phyloP scores from a whole-genome alignment of 179 eudicot genomes.

The Drosera spatulata region DNA sequence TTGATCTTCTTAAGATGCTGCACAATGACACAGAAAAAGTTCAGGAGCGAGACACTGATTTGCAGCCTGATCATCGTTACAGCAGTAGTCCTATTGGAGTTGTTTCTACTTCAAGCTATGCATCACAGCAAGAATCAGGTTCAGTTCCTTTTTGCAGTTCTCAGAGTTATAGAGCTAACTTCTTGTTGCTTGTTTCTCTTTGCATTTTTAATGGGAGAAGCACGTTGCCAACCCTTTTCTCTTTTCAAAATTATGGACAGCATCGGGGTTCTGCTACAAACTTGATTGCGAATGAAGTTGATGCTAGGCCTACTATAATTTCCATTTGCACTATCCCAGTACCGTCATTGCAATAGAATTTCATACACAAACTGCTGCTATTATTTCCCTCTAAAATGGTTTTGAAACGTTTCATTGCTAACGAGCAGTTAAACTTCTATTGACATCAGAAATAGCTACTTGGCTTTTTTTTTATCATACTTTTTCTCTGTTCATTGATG shows the following conservation, averaged over 20 bases:
- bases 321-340: neutral
- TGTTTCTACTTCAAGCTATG: slow-evolving; percentile 18
- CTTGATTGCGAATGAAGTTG: too few relatives aligned
- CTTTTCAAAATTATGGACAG: too few relatives aligned
- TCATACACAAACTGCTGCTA: too few relatives aligned
- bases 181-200: neutral
- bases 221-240: neutral
- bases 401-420: too few relatives aligned
- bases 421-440: too few relatives aligned
- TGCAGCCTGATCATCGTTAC: slow-evolving; percentile 10
- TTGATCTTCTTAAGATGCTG: slow-evolving; percentile 22
- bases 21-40: neutral
- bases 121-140: slow-evolving; percentile 37
- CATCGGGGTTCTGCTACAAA: too few relatives aligned
- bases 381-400: too few relatives aligned
- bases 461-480: too few relatives aligned
- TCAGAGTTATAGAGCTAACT: neutral
- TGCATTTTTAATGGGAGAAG: neutral
- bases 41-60: neutral
- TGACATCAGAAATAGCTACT: too few relatives aligned
- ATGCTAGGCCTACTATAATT: neutral
- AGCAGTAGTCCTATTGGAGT: slow-evolving; percentile 16
- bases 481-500: too few relatives aligned
- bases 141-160: slow-evolving; percentile 1
- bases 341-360: too few relatives aligned